Evolutionary conservation across 306 rosid genomes (phyloP), one percentile per base, ranked within the genome.

Genomic region (Fragaria iinumae): DNA sequence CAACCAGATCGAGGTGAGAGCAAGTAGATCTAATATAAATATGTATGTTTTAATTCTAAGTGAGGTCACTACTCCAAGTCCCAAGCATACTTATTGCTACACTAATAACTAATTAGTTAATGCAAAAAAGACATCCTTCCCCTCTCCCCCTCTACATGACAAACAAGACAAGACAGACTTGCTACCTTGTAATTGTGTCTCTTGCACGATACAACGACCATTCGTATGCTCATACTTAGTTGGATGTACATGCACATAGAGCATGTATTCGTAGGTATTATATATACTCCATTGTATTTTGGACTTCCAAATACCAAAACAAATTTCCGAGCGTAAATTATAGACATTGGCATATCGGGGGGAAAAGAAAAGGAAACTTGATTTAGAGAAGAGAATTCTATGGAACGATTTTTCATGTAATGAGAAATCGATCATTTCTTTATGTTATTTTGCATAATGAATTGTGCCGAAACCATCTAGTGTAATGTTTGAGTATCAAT

Each of bases 11-110:
- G 47, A 38, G 44, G 21, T 32, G 44, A 63, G 41, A 32, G 23
- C 68, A 14, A 64, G 55, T 66, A 67, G 75, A 80, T 80, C 70
- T 55, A 57, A 65, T 25, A 67, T 20, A 3, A 6, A 69, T 34
- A 32, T 69, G 76, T 64, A 64, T 44, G 13, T 62, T 20, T 44
- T 25, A 75, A 25, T 57, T 68, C 71, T 27, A 1, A 25, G 59
- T 55, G 41, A 69, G 49, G 76, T 64, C 72, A 75, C 76, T 72
- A 17, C 56, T 59, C 50, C 68, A 41, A 49, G 68, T 79, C 62
- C 21, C 69, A 70, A 59, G 81, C 62, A 68, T 69, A 12, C 47
- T 23, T 50, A 62, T 12, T 68, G 36, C 53, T 67, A 70, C 47
- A 74, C 67, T 69, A 23, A 66, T 38, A 38, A 38, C 48, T 66